Evolutionary conservation across 2,329 filamentous ascomycete species (phyloP).

Genomic region (Stemphylium beticola): DNA sequence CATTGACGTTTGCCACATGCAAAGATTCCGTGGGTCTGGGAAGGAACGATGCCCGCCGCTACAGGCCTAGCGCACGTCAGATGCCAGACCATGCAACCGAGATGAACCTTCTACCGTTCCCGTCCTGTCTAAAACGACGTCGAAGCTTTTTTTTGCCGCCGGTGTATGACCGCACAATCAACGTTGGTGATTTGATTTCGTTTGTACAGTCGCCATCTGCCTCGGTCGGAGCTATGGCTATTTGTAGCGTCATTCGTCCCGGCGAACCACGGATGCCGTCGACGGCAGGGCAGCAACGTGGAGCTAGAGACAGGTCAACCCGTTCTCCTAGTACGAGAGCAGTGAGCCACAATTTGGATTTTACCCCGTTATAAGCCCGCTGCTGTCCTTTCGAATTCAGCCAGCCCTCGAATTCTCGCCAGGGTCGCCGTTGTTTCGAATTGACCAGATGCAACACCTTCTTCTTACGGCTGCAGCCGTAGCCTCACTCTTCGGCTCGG

Average conservation of each 20-base stretch:
- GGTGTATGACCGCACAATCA: background rate
- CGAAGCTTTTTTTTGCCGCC: constrained; percentile 3
- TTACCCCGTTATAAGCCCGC: constrained; percentile 9
- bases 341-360: constrained; percentile 7
- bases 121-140: constrained; percentile 7
- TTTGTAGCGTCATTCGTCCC: background rate
- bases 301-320: constrained; percentile 2
- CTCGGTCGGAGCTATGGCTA: constrained; percentile 6
- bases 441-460: constrained; percentile 23
- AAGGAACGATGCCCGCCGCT: background rate
- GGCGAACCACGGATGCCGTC: background rate
- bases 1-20: background rate
- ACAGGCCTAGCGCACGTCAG: constrained; percentile 1
- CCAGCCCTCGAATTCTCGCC: background rate
- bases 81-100: constrained; percentile 1
- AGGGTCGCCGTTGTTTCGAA: constrained; percentile 3
- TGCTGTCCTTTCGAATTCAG: background rate
- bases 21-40: constrained; percentile 1
- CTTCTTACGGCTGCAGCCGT: constrained; percentile 16
- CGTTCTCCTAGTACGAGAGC: background rate
- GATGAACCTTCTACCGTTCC: constrained; percentile 6
- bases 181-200: background rate
- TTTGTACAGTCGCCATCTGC: background rate
- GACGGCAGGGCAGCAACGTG: constrained; percentile 6
- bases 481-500: constrained; percentile 15